These are phyloP conservation scores for Skeletonema grethae DNA, from an alignment of 108 stramenopile species.

Conservation along the genomic window DNA sequence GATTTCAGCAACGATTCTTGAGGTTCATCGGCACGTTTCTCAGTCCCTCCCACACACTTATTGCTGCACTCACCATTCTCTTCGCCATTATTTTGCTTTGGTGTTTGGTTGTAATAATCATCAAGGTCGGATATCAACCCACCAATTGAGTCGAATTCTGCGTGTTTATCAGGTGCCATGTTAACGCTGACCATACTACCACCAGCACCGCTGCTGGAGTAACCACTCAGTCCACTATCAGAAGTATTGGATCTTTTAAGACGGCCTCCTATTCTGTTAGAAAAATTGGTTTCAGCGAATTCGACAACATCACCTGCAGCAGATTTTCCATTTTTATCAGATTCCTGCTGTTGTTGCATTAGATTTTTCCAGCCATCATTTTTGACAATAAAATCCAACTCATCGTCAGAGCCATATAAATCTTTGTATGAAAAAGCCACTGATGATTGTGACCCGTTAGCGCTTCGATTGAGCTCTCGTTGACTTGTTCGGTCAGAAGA, in stretches of 20 bases:
- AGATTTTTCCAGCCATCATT: not conserved
- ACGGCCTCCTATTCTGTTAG: not conserved
- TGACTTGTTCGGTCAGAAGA: not conserved
- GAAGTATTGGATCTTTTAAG: not conserved
- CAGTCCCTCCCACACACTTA: not conserved
- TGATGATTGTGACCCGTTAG: not conserved
- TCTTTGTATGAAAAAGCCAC: constrained; percentile 19
- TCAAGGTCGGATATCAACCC: not conserved
- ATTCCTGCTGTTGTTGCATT: constrained; percentile 1
- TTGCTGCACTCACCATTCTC: not conserved
- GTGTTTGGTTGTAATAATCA: not conserved
- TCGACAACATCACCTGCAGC: not conserved
- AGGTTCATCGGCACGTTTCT: not conserved
- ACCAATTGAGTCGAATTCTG: not conserved
- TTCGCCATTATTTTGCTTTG: not conserved
- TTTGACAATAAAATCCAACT: not conserved
- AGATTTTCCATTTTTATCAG: not conserved
- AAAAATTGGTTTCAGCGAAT: not conserved
- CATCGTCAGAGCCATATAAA: constrained; percentile 9
- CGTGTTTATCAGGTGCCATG: not conserved
- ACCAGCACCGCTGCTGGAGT: not conserved
- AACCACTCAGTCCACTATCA: not conserved
- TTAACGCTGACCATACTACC: constrained; percentile 10
- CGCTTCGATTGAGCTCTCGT: no score
- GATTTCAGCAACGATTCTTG: not conserved